phyloP scores from a whole-genome alignment of 1,284 basidiomycete genomes.

The Ceratobasidium papillatum region DNA sequence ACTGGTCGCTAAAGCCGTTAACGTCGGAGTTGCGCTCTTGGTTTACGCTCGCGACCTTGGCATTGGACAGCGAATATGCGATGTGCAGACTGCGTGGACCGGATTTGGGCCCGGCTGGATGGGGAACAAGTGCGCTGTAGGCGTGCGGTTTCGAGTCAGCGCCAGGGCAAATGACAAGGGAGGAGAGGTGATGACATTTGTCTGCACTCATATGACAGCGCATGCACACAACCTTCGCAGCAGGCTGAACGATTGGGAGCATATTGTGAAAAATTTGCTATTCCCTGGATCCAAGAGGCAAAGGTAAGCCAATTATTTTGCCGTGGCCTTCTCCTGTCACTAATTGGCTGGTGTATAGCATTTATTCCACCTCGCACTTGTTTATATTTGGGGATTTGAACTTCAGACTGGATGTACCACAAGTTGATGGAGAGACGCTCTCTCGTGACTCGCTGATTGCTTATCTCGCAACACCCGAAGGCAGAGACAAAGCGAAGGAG shows the following conservation, averaged over 20 bases:
- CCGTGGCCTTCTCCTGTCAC: constrained; percentile 7
- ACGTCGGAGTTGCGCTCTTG: constrained; percentile 80
- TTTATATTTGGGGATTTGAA: constrained; percentile 92
- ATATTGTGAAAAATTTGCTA: constrained; percentile 81
- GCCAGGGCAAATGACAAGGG: constrained; percentile 54
- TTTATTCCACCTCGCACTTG: constrained; percentile 83
- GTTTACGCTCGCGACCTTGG: constrained; percentile 78
- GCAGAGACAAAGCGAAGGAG: constrained; percentile 71
- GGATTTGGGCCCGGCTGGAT: constrained; percentile 79
- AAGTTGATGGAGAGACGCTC: not conserved
- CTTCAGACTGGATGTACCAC: constrained; percentile 76
- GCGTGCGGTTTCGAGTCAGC: constrained; percentile 80
- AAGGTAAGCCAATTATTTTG: constrained; percentile 59
- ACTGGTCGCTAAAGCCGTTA: constrained; percentile 75
- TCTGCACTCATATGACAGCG: constrained; percentile 72
- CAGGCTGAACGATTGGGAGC: constrained; percentile 70
- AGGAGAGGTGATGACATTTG: constrained; percentile 92
- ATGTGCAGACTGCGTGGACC: constrained; percentile 79
- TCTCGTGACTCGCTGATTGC: constrained; percentile 11
- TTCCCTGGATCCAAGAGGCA: constrained; percentile 69
- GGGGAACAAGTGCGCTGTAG: constrained; percentile 97
- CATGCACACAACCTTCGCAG: constrained; percentile 75
- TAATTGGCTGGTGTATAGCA: constrained; percentile 57
- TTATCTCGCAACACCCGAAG: constrained; percentile 49
- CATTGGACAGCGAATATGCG: constrained; percentile 65